Percentiles rank a stretch among this genome's conserved stretches.
Evolutionary conservation across 2,329 filamentous ascomycete species (phyloP).

Genomic region (Epichloe bromicola): DNA sequence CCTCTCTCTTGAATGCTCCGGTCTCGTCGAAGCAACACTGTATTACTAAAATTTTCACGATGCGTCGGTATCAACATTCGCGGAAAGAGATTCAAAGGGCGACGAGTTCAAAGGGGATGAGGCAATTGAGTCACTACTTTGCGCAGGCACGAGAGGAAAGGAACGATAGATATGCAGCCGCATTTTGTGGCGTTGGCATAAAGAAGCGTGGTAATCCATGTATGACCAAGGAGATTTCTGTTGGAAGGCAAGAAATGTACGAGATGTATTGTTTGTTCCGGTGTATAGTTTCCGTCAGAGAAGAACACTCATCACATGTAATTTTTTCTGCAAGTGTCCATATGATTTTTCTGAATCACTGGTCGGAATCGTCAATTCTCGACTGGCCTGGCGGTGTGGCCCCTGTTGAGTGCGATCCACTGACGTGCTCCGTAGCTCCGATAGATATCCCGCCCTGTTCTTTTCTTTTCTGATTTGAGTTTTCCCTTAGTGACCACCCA

Average conservation of each 20-base stretch:
- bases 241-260: background rate
- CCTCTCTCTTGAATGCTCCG: conserved; percentile 41
- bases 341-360: too few relatives aligned
- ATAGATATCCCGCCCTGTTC: too few relatives aligned
- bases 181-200: background rate
- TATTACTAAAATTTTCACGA: background rate
- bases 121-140: background rate
- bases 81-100: background rate
- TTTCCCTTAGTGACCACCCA: background rate
- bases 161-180: background rate
- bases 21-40: background rate
- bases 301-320: too few relatives aligned
- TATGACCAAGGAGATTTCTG: background rate
- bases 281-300: too few relatives aligned
- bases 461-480: background rate
- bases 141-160: background rate
- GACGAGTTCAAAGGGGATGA: background rate
- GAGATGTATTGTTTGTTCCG: background rate
- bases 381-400: too few relatives aligned
- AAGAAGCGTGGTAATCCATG: background rate
- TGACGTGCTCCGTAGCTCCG: too few relatives aligned
- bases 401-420: too few relatives aligned
- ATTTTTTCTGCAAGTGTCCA: too few relatives aligned
- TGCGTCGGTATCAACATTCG: background rate
- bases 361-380: too few relatives aligned